phyloP scores from a whole-genome alignment of 2,329 filamentous ascomycete genomes.

The Pestalotiopsis sp. region DNA sequence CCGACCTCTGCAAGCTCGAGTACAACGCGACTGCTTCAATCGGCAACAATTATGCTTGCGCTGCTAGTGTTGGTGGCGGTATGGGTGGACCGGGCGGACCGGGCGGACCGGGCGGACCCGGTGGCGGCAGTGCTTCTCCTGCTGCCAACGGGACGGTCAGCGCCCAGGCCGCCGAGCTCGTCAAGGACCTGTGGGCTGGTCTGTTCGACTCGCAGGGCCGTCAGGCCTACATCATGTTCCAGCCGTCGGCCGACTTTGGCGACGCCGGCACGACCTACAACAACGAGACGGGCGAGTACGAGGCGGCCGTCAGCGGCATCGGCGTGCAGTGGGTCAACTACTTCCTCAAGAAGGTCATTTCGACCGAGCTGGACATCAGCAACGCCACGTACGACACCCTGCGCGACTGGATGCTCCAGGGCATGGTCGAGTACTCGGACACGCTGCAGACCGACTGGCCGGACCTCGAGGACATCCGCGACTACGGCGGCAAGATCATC shows the following conservation, averaged over 20 bases:
- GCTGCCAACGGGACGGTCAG: slow-evolving; percentile 1
- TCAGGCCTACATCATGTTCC: slow-evolving; percentile 8
- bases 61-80: neutral
- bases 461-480: slow-evolving; percentile 7
- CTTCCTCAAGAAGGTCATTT: slow-evolving; percentile 6
- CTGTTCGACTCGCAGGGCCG: slow-evolving; percentile 9
- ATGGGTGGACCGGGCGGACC: neutral
- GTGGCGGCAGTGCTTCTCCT: neutral
- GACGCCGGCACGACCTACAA: slow-evolving; percentile 10
- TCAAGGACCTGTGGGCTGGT: slow-evolving; percentile 5
- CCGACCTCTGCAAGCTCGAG: slow-evolving; percentile 8
- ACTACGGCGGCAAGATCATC: slow-evolving; percentile 10
- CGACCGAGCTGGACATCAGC: neutral
- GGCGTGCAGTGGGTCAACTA: slow-evolving; percentile 7
- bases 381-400: neutral
- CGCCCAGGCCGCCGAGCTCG: neutral
- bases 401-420: slow-evolving; percentile 6
- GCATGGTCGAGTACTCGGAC: neutral
- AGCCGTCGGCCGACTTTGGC: slow-evolving; percentile 2
- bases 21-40: slow-evolving; percentile 3
- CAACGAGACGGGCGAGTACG: neutral
- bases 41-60: neutral
- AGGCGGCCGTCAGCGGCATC: slow-evolving; percentile 3
- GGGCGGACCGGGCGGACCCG: neutral
- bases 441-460: slow-evolving; percentile 10